Base-by-base conservation (phyloP, 805 yeast genomes). In the Hanseniaspora opuntiae region DNA sequence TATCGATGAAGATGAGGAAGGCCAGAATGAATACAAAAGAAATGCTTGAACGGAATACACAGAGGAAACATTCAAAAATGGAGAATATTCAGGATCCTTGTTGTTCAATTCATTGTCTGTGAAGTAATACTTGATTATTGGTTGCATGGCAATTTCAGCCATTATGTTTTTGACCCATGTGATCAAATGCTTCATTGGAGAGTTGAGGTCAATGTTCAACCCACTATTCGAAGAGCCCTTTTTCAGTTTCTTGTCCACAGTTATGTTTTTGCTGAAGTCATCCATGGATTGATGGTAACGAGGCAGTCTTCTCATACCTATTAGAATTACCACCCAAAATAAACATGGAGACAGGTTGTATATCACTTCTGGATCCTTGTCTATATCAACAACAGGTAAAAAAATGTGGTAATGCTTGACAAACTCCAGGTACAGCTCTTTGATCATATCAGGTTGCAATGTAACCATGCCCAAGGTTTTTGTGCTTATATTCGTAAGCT, bases 21-120 rank as follows among this genome's bases (percentile, higher is more conserved):
- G 97, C 98, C 97, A 90, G 64, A 83, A 79, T 0, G 97, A 83
- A 66, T 85, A 87, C 1, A 90, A 70, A 28, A 90, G 68, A 58
- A 90, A 83, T 0, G 97, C 97, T 65, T 90, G 98, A 0, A 90
- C 97, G 0, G 96, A 84, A 63, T 83, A 90, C 0, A 90, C 96
- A 22, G 95, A 83, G 4, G 95, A 86, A 2, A 88, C 90, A 60
- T 89, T 89, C 62, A 86, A 71, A 12, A 85, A 76, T 0, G 95
- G 94, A 59, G 83, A 89, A 28, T 25, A 41, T 3, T n/a, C 44
- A 2, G 47, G 30, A 9, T 33, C 53, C 8, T 22, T 32, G 19
- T 33, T 49, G 20, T 49, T 49, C 19, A 49, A 19, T 58, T 83
- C 89, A 49, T 76, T 78, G 59, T 82, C 93, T 2, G 82, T 74